Conservation (phyloP, 768 basidiomycete genomes). For the Thelephora ganbajun region DNA sequence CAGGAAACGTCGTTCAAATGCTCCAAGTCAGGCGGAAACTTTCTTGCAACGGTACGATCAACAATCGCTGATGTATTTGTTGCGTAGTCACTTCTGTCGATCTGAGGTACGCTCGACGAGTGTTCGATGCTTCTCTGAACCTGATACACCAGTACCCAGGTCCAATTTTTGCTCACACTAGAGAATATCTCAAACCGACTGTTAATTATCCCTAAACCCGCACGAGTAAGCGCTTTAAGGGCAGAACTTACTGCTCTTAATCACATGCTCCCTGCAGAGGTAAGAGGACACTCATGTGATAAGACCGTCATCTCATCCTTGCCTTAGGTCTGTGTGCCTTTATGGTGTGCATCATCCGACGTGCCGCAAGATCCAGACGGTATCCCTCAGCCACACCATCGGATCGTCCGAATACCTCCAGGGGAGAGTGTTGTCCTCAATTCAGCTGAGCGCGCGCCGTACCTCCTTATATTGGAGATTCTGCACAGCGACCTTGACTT, state of each 20-base stretch:
- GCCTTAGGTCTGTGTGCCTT: slow-evolving; percentile 67
- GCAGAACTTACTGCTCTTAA: slow-evolving; percentile 93
- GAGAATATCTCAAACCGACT: slow-evolving; percentile 90
- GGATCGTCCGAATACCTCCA: slow-evolving; percentile 93
- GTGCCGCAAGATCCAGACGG: slow-evolving; percentile 22
- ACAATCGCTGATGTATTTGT: slow-evolving; percentile 52
- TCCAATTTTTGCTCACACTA: slow-evolving; percentile 75
- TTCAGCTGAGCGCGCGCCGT: slow-evolving; percentile 93
- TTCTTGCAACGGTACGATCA: slow-evolving; percentile 58
- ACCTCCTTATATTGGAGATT: slow-evolving; percentile 84
- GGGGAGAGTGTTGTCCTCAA: slow-evolving; percentile 97
- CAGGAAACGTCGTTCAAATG: slow-evolving; percentile 29
- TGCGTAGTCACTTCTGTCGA: slow-evolving; percentile 79
- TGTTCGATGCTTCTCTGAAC: background rate
- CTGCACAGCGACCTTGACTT: slow-evolving; percentile 86
- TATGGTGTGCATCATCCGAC: slow-evolving; percentile 77
- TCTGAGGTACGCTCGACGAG: slow-evolving; percentile 47
- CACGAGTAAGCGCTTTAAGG: slow-evolving; percentile 88
- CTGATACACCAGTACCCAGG: slow-evolving; percentile 25
- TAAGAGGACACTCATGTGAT: slow-evolving; percentile 18
- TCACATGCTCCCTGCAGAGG: slow-evolving; percentile 93
- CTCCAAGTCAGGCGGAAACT: slow-evolving; percentile 32
- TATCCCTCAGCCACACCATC: slow-evolving; percentile 64
- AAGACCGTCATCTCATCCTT: slow-evolving; percentile 1
- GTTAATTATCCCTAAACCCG: slow-evolving; percentile 83